A percentile compares a stretch with the other conserved stretches of the same genome.
These are phyloP conservation scores for Suillus occidentalis DNA, from an alignment of 768 basidiomycete species.

Conservation along the genomic window DNA sequence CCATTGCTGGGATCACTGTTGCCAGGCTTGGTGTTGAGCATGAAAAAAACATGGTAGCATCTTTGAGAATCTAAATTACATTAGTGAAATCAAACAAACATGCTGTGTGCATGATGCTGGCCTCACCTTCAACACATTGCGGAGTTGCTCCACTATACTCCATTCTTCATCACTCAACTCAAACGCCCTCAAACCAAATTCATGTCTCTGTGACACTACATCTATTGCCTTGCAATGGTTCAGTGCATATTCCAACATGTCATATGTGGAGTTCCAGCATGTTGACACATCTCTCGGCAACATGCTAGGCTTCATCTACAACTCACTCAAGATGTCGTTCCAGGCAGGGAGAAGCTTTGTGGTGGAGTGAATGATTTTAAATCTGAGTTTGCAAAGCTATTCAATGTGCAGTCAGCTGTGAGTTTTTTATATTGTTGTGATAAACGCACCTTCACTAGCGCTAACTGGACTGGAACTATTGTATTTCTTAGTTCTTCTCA, in stretches of 20 bases:
- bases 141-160: slow-evolving; percentile 24
- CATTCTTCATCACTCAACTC: too few relatives aligned
- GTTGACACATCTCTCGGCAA: slow-evolving; percentile 20
- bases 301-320: too few relatives aligned
- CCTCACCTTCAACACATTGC: slow-evolving; percentile 20
- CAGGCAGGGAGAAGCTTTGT: slow-evolving; percentile 26
- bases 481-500: neutral
- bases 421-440: slow-evolving; percentile 2
- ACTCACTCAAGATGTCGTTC: too few relatives aligned
- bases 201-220: too few relatives aligned
- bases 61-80: slow-evolving; percentile 23
- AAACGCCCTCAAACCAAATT: too few relatives aligned
- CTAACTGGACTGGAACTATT: neutral
- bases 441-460: neutral
- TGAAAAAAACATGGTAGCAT: slow-evolving; percentile 23
- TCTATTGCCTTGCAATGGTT: too few relatives aligned
- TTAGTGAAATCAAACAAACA: too few relatives aligned
- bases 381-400: slow-evolving; percentile 19
- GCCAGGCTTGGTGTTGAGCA: slow-evolving; percentile 18
- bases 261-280: slow-evolving; percentile 20
- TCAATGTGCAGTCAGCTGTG: slow-evolving; percentile 8
- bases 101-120: too few relatives aligned
- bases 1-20: slow-evolving; percentile 31
- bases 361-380: slow-evolving; percentile 19
- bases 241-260: too few relatives aligned